phyloP scores from a whole-genome alignment of 306 rosid species.

The Prunus dulcis region DNA sequence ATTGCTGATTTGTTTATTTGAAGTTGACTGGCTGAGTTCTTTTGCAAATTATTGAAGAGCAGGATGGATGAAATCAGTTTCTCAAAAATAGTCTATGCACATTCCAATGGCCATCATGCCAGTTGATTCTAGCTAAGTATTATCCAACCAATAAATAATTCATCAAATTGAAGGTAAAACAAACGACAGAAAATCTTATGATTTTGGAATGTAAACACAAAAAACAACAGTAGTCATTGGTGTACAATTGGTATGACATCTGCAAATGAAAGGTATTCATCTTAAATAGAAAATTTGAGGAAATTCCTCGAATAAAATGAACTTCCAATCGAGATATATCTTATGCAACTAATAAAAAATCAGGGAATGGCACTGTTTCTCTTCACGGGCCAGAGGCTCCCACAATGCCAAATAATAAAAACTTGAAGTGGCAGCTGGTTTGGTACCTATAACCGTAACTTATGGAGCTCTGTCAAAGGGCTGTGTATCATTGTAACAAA shows the following conservation, averaged over 20 bases:
- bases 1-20: no score
- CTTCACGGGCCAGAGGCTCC: constrained; percentile 5
- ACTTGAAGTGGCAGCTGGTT: constrained; percentile 22
- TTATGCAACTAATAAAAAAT: not conserved
- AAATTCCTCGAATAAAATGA: constrained; percentile 6
- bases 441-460: constrained; percentile 13
- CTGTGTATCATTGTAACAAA: constrained; percentile 75
- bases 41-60: not conserved
- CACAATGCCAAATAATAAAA: constrained; percentile 13
- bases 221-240: constrained; percentile 5
- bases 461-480: constrained; percentile 84
- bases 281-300: not conserved
- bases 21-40: not conserved
- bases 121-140: not conserved
- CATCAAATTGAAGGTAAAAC: not conserved
- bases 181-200: constrained; percentile 3
- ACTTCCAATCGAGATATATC: not conserved
- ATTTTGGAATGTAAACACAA: not conserved
- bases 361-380: constrained; percentile 16
- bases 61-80: not conserved
- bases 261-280: constrained; percentile 10
- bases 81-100: not conserved
- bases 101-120: no score
- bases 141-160: not conserved
- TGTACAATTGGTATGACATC: not conserved